Conservation (phyloP, 2,329 filamentous ascomycete genomes). For the Cordyceps fumosorosea region DNA sequence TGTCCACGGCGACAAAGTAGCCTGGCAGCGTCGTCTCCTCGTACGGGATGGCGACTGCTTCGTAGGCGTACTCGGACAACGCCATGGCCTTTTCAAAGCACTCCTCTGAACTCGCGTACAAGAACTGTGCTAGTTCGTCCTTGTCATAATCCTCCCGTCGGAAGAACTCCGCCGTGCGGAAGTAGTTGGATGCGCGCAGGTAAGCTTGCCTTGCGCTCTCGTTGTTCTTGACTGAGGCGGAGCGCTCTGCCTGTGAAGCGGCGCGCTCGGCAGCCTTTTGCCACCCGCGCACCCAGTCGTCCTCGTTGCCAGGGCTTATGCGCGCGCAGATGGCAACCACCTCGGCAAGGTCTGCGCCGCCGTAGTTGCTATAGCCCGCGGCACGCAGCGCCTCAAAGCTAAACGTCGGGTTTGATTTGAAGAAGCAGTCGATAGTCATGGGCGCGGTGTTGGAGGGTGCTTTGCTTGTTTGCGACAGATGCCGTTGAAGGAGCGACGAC, state of each 20-base stretch:
- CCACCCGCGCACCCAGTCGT: constrained; percentile 1
- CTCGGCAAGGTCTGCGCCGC: constrained; percentile 6
- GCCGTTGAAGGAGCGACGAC: neutral
- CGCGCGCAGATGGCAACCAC: constrained; percentile 5
- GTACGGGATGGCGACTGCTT: neutral
- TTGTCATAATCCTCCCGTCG: neutral
- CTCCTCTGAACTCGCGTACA: neutral
- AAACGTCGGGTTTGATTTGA: constrained; percentile 5
- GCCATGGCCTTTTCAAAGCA: constrained; percentile 3
- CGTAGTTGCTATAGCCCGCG: constrained; percentile 8
- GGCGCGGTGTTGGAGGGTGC: neutral
- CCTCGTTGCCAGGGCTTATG: constrained; percentile 4
- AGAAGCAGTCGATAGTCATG: constrained; percentile 5
- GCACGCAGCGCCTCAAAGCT: constrained; percentile 8
- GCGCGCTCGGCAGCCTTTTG: constrained; percentile 1
- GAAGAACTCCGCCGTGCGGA: constrained; percentile 7
- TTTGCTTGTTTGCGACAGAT: neutral
- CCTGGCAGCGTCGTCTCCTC: constrained; percentile 4
- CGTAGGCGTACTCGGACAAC: neutral
- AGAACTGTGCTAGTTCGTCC: neutral
- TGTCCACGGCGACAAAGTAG: constrained; percentile 1
- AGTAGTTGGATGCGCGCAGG: constrained; percentile 7
- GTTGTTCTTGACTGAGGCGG: neutral
- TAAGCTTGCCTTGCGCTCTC: neutral
- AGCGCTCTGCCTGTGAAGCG: neutral